These are phyloP conservation scores for Calonectria pteridis DNA, from an alignment of 2,329 filamentous ascomycete species.

Conservation along the genomic window DNA sequence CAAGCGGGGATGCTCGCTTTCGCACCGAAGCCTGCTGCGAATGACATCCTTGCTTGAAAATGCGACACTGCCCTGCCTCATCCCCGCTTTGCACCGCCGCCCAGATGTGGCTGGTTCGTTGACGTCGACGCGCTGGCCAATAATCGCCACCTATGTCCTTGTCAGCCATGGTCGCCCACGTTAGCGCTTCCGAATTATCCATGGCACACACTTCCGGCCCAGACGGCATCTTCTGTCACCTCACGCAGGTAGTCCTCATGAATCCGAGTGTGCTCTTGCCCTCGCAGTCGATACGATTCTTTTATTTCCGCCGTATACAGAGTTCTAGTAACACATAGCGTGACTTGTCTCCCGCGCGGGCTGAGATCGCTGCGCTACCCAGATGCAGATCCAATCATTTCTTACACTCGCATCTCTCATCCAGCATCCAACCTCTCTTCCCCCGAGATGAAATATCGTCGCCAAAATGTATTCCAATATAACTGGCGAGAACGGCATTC, in stretches of 20 bases:
- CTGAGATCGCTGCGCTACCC: not conserved
- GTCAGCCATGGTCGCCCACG: not conserved
- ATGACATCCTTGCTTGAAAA: no score
- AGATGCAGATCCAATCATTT: not conserved
- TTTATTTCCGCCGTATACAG: not conserved
- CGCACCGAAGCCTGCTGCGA: no score
- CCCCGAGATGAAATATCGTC: not conserved
- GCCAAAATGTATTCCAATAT: no score
- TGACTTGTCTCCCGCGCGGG: not conserved
- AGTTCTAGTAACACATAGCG: not conserved
- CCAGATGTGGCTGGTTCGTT: not conserved
- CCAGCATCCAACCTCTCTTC: no score
- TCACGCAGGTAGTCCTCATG: not conserved
- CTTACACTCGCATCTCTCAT: not conserved
- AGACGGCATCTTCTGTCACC: not conserved
- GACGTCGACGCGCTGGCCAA: not conserved
- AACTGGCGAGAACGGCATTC: not conserved
- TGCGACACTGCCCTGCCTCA: no score
- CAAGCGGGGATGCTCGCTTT: no score
- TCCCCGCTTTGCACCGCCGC: not conserved
- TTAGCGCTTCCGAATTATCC: slow-evolving; percentile 5
- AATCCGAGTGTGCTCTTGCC: not conserved
- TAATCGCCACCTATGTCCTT: not conserved
- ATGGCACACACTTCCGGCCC: not conserved
- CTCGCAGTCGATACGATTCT: not conserved